Conservation (phyloP, 2,329 filamentous ascomycete species). For the Westerdykella ornata region DNA sequence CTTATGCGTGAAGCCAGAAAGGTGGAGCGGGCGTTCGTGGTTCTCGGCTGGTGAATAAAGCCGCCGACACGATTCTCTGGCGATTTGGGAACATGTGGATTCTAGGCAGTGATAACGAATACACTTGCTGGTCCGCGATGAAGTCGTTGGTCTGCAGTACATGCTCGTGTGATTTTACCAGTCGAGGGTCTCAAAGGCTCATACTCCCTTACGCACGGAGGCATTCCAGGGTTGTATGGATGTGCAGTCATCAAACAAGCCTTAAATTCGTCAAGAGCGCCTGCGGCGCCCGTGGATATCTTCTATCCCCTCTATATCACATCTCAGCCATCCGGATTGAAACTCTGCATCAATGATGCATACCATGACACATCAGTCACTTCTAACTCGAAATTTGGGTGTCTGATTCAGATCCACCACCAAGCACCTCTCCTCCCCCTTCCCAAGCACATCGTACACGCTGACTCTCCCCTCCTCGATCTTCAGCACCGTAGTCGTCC, state of each 20-base stretch:
- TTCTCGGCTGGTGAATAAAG: slow-evolving; percentile 20
- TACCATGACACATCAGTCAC: too few relatives aligned
- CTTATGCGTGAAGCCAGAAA: slow-evolving; percentile 14
- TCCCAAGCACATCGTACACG: slow-evolving; percentile 63
- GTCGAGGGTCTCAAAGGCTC: too few relatives aligned
- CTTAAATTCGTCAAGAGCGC: too few relatives aligned
- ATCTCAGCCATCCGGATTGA: too few relatives aligned
- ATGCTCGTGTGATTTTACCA: too few relatives aligned
- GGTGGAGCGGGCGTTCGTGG: slow-evolving; percentile 16
- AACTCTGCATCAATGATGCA: too few relatives aligned
- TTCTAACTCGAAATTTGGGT: not conserved
- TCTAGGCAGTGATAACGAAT: slow-evolving; percentile 30
- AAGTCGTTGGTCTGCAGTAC: not conserved
- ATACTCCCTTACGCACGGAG: too few relatives aligned
- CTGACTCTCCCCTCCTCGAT: slow-evolving; percentile 59
- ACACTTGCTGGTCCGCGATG: slow-evolving; percentile 27
- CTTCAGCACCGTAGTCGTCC: slow-evolving; percentile 64
- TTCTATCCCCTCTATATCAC: too few relatives aligned
- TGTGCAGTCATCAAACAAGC: too few relatives aligned
- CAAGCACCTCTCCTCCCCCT: slow-evolving; percentile 61
- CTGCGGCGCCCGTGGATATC: too few relatives aligned
- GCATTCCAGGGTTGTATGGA: too few relatives aligned
- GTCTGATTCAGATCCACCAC: slow-evolving; percentile 57
- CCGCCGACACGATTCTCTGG: slow-evolving; percentile 19
- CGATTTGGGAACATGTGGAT: slow-evolving; percentile 33